A percentile compares a stretch with the other conserved stretches of the same genome.
Conservation (phyloP, 805 yeast genomes). For the Spencermartinsiella europaea region DNA sequence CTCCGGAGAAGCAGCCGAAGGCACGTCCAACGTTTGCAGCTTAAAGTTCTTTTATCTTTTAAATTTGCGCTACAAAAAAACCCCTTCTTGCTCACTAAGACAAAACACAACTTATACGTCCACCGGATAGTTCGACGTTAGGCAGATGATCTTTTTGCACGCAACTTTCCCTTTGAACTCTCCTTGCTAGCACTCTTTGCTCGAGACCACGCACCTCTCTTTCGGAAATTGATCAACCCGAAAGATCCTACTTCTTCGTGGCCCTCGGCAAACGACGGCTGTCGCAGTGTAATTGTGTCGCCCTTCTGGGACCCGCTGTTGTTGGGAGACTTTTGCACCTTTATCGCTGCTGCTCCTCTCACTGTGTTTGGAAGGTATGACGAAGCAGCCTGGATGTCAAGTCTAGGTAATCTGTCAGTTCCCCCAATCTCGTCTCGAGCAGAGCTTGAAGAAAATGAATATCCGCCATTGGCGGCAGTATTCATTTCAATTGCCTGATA, state of each 20-base stretch:
- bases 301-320: slow-evolving; percentile 17
- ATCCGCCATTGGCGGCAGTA: too few relatives aligned
- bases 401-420: neutral
- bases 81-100: too few relatives aligned
- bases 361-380: too few relatives aligned
- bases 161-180: neutral
- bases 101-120: too few relatives aligned
- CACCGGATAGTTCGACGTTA: neutral
- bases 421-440: too few relatives aligned
- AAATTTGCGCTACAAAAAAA: too few relatives aligned
- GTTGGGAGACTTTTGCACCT: neutral
- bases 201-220: slow-evolving; percentile 23
- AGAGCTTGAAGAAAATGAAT: too few relatives aligned
- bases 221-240: slow-evolving; percentile 22
- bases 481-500: too few relatives aligned
- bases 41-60: too few relatives aligned
- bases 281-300: slow-evolving; percentile 18
- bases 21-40: too few relatives aligned
- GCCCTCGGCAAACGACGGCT: slow-evolving; percentile 23
- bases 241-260: slow-evolving; percentile 20
- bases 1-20: too few relatives aligned
- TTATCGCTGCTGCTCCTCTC: neutral
- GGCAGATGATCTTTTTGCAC: neutral
- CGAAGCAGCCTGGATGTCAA: neutral
- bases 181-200: slow-evolving; percentile 6